phyloP scores from a whole-genome alignment of 1,139 yeast species.

The Diutina pseudorugosa region DNA sequence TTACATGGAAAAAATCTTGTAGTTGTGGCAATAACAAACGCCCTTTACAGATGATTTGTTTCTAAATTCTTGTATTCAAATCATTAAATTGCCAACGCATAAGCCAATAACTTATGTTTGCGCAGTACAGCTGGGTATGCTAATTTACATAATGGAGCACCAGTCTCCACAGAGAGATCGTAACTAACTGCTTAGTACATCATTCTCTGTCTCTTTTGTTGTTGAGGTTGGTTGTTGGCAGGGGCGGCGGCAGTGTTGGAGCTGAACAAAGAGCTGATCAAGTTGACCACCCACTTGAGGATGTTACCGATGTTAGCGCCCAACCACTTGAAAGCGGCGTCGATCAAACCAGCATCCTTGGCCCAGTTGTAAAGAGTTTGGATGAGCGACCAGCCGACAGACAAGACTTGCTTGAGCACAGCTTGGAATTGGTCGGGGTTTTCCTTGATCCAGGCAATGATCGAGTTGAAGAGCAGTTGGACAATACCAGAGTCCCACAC shows the following conservation, averaged over 20 bases:
- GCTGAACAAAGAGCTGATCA: constrained; percentile 12
- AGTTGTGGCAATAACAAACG: too few species aligned
- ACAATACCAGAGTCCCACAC: constrained; percentile 28
- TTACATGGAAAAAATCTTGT: too few species aligned
- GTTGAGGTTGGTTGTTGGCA: constrained; percentile 11
- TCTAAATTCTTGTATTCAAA: neutral
- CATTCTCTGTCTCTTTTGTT: constrained; percentile 1
- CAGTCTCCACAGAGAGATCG: neutral
- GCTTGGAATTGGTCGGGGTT: constrained; percentile 25
- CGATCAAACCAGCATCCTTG: constrained; percentile 26
- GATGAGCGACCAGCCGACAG: constrained; percentile 22
- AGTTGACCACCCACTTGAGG: constrained; percentile 17
- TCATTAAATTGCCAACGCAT: neutral
- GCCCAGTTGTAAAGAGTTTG: constrained; percentile 30
- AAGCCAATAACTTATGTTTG: neutral
- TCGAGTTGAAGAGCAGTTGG: constrained; percentile 19
- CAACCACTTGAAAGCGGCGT: constrained; percentile 18
- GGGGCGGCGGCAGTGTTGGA: constrained; percentile 9
- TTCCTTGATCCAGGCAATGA: constrained; percentile 22
- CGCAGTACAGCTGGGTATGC: constrained; percentile 3
- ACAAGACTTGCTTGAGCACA: constrained; percentile 23
- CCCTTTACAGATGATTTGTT: too few species aligned
- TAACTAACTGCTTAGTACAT: constrained; percentile 2
- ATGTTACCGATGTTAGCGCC: constrained; percentile 18
- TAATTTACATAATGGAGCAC: constrained; percentile 1